phyloP scores from a whole-genome alignment of 352 stramenopile genomes.

The Peronospora farinosa region DNA sequence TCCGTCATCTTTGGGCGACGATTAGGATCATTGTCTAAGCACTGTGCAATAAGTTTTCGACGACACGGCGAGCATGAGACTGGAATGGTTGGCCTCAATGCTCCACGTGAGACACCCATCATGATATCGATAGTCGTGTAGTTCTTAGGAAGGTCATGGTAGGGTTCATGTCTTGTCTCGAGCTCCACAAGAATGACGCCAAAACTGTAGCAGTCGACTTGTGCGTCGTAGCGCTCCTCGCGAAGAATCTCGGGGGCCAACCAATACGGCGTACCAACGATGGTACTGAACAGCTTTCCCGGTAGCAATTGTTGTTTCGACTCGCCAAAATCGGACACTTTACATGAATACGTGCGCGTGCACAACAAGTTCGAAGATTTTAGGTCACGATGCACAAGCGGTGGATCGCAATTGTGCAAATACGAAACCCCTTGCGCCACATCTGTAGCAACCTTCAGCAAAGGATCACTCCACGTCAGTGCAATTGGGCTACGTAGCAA shows the following conservation, averaged over 20 bases:
- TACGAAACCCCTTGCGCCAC: conserved; percentile 77
- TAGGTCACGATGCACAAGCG: conserved; percentile 75
- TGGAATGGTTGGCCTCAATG: conserved; percentile 61
- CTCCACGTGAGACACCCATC: conserved; percentile 56
- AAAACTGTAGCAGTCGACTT: conserved; percentile 87
- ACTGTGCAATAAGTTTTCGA: conserved; percentile 60
- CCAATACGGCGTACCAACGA: conserved; percentile 84
- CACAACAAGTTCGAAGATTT: conserved; percentile 78
- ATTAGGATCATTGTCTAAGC: conserved; percentile 52
- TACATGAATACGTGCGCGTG: conserved; percentile 69
- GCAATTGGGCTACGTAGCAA: conserved; percentile 55
- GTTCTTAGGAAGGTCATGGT: conserved; percentile 51
- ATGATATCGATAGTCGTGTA: conserved; percentile 78
- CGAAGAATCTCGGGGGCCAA: conserved; percentile 79
- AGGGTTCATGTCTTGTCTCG: conserved; percentile 67
- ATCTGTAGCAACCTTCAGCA: conserved; percentile 78
- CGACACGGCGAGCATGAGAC: conserved; percentile 46
- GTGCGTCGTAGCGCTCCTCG: conserved; percentile 71
- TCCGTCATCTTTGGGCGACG: conserved; percentile 69
- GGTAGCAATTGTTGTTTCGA: conserved; percentile 50
- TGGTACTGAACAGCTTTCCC: conserved; percentile 54
- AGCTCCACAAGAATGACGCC: conserved; percentile 82
- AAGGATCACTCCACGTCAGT: conserved; percentile 70
- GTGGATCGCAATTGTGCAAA: conserved; percentile 73
- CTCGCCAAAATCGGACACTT: conserved; percentile 79